A percentile compares a stretch with the other conserved stretches of the same genome.
phyloP scores from a whole-genome alignment of 371 early-diverging fungal species.

The Dinochytrium kinnereticum region DNA sequence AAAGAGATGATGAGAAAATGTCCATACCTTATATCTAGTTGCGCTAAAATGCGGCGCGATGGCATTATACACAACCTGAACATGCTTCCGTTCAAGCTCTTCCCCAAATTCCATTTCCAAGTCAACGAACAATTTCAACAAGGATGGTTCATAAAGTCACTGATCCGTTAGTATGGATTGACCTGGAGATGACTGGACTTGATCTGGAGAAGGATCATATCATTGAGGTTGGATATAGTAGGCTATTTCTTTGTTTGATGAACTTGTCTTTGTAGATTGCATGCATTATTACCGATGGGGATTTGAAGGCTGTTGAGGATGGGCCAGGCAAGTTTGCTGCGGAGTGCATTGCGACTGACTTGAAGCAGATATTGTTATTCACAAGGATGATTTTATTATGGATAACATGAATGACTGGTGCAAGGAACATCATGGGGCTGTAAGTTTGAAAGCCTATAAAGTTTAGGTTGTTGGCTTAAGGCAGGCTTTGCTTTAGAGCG shows the following conservation, averaged over 20 bases:
- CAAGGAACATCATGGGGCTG: slow-evolving; percentile 73
- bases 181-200: slow-evolving; percentile 80
- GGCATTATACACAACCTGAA: slow-evolving; percentile 75
- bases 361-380: slow-evolving; percentile 76
- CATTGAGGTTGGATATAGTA: slow-evolving; percentile 62
- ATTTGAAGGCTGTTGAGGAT: slow-evolving; percentile 79
- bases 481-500: slow-evolving; percentile 63
- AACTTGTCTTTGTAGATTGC: slow-evolving; percentile 60
- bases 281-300: slow-evolving; percentile 83
- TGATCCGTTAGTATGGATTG: slow-evolving; percentile 86
- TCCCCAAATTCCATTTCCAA: slow-evolving; percentile 12
- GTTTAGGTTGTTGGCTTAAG: too few species aligned
- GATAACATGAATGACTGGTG: slow-evolving; percentile 90
- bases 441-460: not conserved
- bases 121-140: not conserved
- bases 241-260: not conserved
- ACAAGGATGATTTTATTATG: slow-evolving; percentile 77
- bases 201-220: slow-evolving; percentile 64
- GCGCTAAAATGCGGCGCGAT: slow-evolving; percentile 94
- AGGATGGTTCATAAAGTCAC: not conserved
- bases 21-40: slow-evolving; percentile 87
- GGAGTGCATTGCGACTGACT: not conserved
- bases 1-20: not conserved
- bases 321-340: slow-evolving; percentile 46
- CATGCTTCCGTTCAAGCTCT: slow-evolving; percentile 9